Evolutionary conservation across 2,329 filamentous ascomycete species (phyloP).

Genomic region (Fusarium foetens): DNA sequence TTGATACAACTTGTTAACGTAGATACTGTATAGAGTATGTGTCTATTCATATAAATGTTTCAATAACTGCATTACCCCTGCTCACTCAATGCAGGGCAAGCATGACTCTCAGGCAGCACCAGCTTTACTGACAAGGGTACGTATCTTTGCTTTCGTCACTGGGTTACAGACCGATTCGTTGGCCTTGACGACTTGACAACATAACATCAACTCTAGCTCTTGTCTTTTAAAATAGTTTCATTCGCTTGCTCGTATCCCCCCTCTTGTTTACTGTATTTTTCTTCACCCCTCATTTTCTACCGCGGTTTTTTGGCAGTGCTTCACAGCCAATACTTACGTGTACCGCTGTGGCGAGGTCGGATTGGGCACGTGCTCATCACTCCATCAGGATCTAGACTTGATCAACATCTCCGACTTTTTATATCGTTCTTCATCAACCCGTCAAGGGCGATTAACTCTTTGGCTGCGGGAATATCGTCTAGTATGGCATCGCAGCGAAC

Average conservation of each 20-base stretch:
- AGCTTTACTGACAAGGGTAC: conserved; percentile 17
- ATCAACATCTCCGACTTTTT: conserved; percentile 14
- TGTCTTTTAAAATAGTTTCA: not conserved
- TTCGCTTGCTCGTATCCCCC: not conserved
- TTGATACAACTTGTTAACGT: not conserved
- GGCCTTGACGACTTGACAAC: conserved; percentile 29
- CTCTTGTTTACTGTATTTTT: not conserved
- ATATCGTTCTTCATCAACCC: conserved; percentile 1
- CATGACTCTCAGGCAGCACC: conserved; percentile 21
- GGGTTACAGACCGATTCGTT: conserved; percentile 20
- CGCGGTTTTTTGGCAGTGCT: not conserved
- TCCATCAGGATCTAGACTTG: conserved; percentile 12
- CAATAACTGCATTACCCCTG: not conserved
- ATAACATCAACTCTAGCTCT: conserved; percentile 9
- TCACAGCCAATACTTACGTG: conserved; percentile 18
- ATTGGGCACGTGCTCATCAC: conserved; percentile 31
- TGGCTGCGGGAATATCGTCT: not conserved
- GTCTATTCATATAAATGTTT: not conserved
- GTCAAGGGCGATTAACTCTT: not conserved
- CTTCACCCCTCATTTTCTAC: not conserved
- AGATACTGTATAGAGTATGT: not conserved
- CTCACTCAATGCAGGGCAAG: conserved; percentile 10
- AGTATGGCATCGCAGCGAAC: conserved; percentile 22
- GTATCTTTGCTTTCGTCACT: conserved; percentile 18
- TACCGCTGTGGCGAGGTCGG: conserved; percentile 29